These are phyloP conservation scores for Mucor irregularis DNA, from an alignment of 371 early-diverging fungal genomes.

Conservation along the genomic window DNA sequence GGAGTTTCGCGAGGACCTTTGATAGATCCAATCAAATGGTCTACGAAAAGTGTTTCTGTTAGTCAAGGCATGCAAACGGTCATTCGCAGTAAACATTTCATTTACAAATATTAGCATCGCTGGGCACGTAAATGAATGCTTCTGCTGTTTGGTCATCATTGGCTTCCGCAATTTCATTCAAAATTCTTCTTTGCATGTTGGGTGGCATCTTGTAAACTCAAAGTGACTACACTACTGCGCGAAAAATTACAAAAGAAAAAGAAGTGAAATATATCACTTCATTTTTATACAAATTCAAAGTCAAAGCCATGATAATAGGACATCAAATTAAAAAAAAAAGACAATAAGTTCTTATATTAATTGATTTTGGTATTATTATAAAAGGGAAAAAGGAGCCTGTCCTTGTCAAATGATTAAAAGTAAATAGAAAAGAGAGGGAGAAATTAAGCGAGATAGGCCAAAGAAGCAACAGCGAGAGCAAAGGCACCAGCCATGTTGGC, in stretches of 20 bases:
- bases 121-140: background rate
- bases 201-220: slow-evolving; percentile 7
- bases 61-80: too few relatives aligned
- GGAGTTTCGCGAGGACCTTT: slow-evolving; percentile 33
- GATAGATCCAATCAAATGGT: slow-evolving; percentile 19
- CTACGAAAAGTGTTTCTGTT: background rate
- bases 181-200: slow-evolving; percentile 16
- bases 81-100: background rate
- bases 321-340: too few relatives aligned
- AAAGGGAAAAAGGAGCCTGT: too few relatives aligned
- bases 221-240: background rate
- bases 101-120: slow-evolving; percentile 8
- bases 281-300: too few relatives aligned
- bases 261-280: too few relatives aligned
- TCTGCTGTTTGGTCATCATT: slow-evolving; percentile 6
- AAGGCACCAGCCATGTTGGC: background rate
- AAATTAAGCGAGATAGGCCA: background rate
- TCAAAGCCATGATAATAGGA: too few relatives aligned
- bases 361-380: too few relatives aligned
- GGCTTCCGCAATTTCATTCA: slow-evolving; percentile 20
- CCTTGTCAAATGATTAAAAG: too few relatives aligned
- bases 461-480: slow-evolving; percentile 1
- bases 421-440: background rate
- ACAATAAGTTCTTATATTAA: too few relatives aligned
- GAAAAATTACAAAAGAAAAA: too few relatives aligned